These are phyloP conservation scores for Scedosporium aurantiacum DNA, from an alignment of 2,329 filamentous ascomycete species.

Conservation along the genomic window DNA sequence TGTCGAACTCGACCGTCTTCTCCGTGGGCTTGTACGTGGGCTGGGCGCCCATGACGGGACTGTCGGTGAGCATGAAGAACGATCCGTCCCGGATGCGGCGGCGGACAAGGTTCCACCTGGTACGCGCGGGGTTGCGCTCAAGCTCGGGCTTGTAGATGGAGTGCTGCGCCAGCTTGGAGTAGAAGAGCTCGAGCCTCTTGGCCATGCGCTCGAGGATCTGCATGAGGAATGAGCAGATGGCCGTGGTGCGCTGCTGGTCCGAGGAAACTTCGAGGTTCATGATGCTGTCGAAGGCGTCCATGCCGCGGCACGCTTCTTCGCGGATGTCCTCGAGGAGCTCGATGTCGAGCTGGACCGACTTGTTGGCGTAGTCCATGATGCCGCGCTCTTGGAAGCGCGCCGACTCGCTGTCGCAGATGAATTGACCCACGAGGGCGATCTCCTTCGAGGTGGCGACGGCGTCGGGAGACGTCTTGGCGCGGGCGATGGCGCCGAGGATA, in stretches of 20 bases:
- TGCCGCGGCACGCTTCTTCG: conserved; percentile 39
- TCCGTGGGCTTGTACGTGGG: conserved; percentile 17
- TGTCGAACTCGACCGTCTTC: conserved; percentile 31
- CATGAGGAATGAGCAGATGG: conserved; percentile 35
- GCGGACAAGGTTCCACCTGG: conserved; percentile 39
- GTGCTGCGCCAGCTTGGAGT: conserved; percentile 35
- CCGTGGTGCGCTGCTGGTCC: conserved; percentile 25
- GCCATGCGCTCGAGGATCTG: conserved; percentile 43
- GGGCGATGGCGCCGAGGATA: conserved; percentile 18
- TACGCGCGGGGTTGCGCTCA: conserved; percentile 40
- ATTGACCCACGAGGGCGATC: conserved; percentile 37
- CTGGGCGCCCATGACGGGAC: conserved; percentile 19
- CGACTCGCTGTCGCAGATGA: conserved; percentile 32
- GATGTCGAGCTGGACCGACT: conserved; percentile 38
- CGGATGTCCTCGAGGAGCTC: conserved; percentile 41
- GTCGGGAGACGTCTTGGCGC: conserved; percentile 26
- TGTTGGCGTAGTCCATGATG: conserved; percentile 37
- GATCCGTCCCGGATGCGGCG: conserved; percentile 37
- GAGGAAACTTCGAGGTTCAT: conserved; percentile 27
- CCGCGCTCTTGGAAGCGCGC: conserved; percentile 40
- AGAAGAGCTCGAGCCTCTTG: conserved; percentile 38
- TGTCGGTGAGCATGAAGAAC: conserved; percentile 36
- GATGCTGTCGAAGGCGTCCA: conserved; percentile 42
- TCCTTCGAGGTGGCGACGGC: conserved; percentile 35
- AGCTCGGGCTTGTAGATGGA: conserved; percentile 40